Percentiles rank a stretch among this genome's conserved stretches.
Conservation (phyloP, 306 rosid species). For the Acacia confusa region DNA sequence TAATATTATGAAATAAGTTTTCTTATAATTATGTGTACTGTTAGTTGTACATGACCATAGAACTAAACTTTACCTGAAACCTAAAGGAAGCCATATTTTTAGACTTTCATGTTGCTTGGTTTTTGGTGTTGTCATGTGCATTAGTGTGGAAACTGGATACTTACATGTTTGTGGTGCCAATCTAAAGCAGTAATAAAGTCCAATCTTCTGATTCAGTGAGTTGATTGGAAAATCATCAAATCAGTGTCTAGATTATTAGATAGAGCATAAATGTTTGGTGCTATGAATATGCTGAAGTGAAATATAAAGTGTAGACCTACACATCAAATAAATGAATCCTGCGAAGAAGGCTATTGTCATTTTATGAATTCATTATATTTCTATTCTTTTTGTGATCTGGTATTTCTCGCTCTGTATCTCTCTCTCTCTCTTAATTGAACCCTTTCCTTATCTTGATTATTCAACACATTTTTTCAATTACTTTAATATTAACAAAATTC, state of each 20-base stretch:
- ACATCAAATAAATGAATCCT: not conserved
- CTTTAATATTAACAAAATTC: not conserved
- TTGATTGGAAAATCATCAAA: not conserved
- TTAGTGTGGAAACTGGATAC: not conserved
- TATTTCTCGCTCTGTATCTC: slow-evolving; percentile 3
- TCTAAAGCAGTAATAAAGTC: slow-evolving; percentile 2
- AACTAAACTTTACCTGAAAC: slow-evolving; percentile 9
- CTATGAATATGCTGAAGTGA: slow-evolving; percentile 3
- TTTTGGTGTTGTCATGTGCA: not conserved
- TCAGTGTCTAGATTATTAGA: slow-evolving; percentile 1
- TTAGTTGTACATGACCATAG: slow-evolving; percentile 16
- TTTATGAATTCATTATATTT: not conserved
- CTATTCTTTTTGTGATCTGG: slow-evolving; percentile 2
- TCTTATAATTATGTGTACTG: not conserved
- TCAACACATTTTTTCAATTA: not conserved
- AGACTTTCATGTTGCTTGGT: slow-evolving; percentile 1
- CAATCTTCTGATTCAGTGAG: slow-evolving; percentile 3
- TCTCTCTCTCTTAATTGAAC: not conserved
- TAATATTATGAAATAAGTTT: slow-evolving; percentile 19
- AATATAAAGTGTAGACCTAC: not conserved
- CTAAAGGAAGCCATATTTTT: slow-evolving; percentile 10
- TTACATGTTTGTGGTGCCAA: not conserved
- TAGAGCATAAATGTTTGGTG: slow-evolving; percentile 13
- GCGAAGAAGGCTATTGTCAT: not conserved
- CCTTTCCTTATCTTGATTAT: slow-evolving; percentile 20